phyloP scores from a whole-genome alignment of 306 rosid species.

The Lotus japonicus region DNA sequence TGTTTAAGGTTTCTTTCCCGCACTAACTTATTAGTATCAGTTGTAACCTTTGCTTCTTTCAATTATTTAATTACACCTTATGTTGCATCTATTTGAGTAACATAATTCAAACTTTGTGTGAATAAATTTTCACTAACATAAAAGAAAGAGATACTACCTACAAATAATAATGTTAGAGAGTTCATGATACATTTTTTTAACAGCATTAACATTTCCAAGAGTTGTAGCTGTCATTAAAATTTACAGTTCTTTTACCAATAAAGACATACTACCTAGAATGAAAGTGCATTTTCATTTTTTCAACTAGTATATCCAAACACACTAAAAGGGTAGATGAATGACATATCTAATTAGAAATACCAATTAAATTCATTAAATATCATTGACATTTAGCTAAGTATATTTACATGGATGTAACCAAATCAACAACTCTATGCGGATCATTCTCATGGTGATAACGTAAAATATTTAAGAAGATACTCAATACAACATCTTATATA shows the following conservation, averaged over 20 bases:
- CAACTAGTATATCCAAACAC: neutral
- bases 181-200: neutral
- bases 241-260: neutral
- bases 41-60: too few species aligned
- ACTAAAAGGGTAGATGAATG: neutral
- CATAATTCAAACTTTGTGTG: too few species aligned
- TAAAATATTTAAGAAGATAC: slow-evolving; percentile 25
- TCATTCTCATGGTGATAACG: slow-evolving; percentile 38
- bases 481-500: slow-evolving; percentile 24
- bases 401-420: slow-evolving; percentile 40
- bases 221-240: neutral
- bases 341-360: neutral
- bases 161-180: neutral
- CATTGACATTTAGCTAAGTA: slow-evolving; percentile 22
- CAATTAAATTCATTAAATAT: slow-evolving; percentile 6
- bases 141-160: too few species aligned
- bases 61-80: too few species aligned
- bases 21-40: too few species aligned
- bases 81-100: too few species aligned
- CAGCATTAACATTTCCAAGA: neutral
- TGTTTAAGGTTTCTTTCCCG: too few species aligned
- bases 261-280: too few species aligned
- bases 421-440: slow-evolving; percentile 42
- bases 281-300: too few species aligned
- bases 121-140: too few species aligned